These are phyloP conservation scores for Termitomyces sp. DNA, from an alignment of 768 basidiomycete genomes.

Conservation along the genomic window DNA sequence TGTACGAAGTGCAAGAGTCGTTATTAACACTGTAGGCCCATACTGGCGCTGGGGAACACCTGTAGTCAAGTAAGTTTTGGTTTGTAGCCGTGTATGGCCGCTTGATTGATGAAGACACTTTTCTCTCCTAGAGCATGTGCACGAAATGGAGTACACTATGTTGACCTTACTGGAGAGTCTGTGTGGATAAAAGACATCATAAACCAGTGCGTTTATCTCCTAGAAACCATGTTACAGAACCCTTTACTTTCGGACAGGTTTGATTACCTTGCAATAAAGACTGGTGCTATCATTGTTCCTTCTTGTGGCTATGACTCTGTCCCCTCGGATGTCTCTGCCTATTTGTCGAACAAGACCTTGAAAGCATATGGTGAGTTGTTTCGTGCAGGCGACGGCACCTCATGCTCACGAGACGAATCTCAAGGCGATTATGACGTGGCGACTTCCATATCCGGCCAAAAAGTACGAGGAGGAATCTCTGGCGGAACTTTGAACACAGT, in stretches of 20 bases:
- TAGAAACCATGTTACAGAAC: background rate
- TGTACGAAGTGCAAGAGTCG: slow-evolving; percentile 57
- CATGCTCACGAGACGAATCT: background rate
- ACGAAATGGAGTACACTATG: slow-evolving; percentile 72
- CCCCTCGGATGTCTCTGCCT: slow-evolving; percentile 68
- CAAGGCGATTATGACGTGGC: slow-evolving; percentile 35
- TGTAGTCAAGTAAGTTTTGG: slow-evolving; percentile 54
- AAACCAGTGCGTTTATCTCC: slow-evolving; percentile 36
- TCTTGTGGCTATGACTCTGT: slow-evolving; percentile 76
- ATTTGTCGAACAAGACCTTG: slow-evolving; percentile 67
- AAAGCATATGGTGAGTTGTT: slow-evolving; percentile 31
- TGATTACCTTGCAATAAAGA: slow-evolving; percentile 68
- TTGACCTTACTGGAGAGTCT: slow-evolving; percentile 78
- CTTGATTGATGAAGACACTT: background rate
- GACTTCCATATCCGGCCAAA: slow-evolving; percentile 53
- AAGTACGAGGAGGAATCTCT: slow-evolving; percentile 46
- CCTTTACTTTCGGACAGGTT: slow-evolving; percentile 37
- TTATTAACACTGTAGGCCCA: slow-evolving; percentile 78
- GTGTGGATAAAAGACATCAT: slow-evolving; percentile 67
- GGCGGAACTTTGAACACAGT: slow-evolving; percentile 59
- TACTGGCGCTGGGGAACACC: slow-evolving; percentile 70
- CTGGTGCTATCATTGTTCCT: slow-evolving; percentile 74
- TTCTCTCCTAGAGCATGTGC: slow-evolving; percentile 58
- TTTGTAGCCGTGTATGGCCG: background rate
- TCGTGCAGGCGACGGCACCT: background rate